Conservation (phyloP, 345 rosid genomes). For the Lenwebbia sp. region DNA sequence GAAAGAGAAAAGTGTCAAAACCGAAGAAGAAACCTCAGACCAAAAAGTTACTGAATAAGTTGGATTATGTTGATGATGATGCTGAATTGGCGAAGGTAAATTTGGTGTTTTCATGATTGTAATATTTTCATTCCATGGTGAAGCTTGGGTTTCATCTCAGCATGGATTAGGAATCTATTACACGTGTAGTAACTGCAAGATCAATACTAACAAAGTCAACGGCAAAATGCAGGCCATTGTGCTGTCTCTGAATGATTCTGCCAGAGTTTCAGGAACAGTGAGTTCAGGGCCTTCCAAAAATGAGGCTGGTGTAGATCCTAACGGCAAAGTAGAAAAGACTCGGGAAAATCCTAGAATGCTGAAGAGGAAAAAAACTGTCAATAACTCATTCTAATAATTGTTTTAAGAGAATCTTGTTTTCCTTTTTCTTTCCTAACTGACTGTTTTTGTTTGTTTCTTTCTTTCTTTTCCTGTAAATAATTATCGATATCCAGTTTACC, state of each 20-base stretch:
- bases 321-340: slow-evolving; percentile 19
- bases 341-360: slow-evolving; percentile 11
- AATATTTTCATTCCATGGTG: neutral
- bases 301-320: neutral
- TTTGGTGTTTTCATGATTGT: neutral
- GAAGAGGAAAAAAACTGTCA: slow-evolving; percentile 44
- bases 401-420: neutral
- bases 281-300: slow-evolving; percentile 8
- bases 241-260: slow-evolving; percentile 54
- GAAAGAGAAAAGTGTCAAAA: neutral
- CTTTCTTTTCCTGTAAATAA: neutral
- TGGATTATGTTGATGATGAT: slow-evolving; percentile 25
- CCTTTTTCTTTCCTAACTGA: slow-evolving; percentile 13
- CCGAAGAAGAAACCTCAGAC: slow-evolving; percentile 21
- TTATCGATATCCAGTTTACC: slow-evolving; percentile 15
- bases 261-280: neutral
- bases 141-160: neutral
- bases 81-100: slow-evolving; percentile 13
- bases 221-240: slow-evolving; percentile 50
- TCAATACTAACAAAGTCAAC: neutral
- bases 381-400: neutral
- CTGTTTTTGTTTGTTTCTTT: slow-evolving; percentile 20
- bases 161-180: slow-evolving; percentile 12
- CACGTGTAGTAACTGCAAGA: neutral
- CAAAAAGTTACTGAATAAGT: slow-evolving; percentile 10